A percentile compares a stretch with the other conserved stretches of the same genome.
Evolutionary conservation across 2,329 filamentous ascomycete species (phyloP).

Genomic region (Alternaria longipes): DNA sequence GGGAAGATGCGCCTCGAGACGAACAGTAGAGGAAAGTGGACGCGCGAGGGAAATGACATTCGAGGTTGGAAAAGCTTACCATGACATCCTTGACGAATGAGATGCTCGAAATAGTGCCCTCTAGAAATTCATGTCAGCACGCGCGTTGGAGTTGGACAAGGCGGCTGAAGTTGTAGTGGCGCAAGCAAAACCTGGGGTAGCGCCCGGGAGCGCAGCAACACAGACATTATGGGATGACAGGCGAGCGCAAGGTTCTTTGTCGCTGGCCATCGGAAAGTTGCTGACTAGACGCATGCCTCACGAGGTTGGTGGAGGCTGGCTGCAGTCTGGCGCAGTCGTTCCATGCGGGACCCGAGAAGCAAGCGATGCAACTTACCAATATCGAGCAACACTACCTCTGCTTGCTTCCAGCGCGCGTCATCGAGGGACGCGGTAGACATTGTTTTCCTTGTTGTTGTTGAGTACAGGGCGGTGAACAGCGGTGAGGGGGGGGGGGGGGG

Average conservation of each 20-base stretch:
- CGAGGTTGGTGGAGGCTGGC: constrained; percentile 28
- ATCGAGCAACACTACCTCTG: constrained; percentile 65
- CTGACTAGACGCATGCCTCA: constrained; percentile 33
- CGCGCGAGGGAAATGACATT: constrained; percentile 15
- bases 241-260: constrained; percentile 16
- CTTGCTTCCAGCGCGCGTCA: constrained; percentile 39
- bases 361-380: constrained; percentile 61
- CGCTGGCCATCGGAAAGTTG: constrained; percentile 17
- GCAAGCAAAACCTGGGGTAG: constrained; percentile 43
- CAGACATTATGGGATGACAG: constrained; percentile 16
- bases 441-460: constrained; percentile 26
- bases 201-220: constrained; percentile 27
- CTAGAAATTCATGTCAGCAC: constrained; percentile 57
- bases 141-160: constrained; percentile 19
- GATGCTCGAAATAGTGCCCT: constrained; percentile 84
- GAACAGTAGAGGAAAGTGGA: constrained; percentile 15
- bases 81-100: constrained; percentile 85
- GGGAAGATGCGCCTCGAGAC: constrained; percentile 40
- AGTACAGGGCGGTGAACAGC: constrained; percentile 43
- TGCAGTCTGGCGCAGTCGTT: constrained; percentile 22
- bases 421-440: constrained; percentile 43
- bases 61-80: constrained; percentile 64
- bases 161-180: constrained; percentile 37
- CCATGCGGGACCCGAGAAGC: constrained; percentile 26
- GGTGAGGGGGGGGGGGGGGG: constrained; percentile 43